Percentiles rank a stretch among this genome's conserved stretches.
These are phyloP conservation scores for Sporothrix pallida DNA, from an alignment of 2,329 filamentous ascomycete genomes.

Conservation along the genomic window DNA sequence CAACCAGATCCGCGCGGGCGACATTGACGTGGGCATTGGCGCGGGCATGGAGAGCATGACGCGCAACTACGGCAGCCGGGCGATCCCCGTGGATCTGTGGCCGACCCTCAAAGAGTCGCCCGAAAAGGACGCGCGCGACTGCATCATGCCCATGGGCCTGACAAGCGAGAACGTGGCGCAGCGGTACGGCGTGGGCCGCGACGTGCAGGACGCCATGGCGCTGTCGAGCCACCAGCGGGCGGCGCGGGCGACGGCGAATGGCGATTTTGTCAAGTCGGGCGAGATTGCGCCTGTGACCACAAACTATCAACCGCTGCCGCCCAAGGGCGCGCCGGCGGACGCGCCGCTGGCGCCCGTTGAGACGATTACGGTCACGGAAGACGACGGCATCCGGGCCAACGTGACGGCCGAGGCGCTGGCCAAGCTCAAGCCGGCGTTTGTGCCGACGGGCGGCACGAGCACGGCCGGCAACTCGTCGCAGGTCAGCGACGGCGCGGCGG, in stretches of 20 bases:
- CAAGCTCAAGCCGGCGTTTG: slow-evolving; percentile 86
- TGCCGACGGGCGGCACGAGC: slow-evolving; percentile 67
- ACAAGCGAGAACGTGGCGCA: slow-evolving; percentile 87
- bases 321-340: slow-evolving; percentile 61
- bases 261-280: slow-evolving; percentile 73
- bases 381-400: slow-evolving; percentile 80
- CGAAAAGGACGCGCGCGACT: slow-evolving; percentile 76
- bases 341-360: slow-evolving; percentile 51
- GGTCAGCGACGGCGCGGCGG: slow-evolving; percentile 86
- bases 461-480: slow-evolving; percentile 86
- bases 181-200: slow-evolving; percentile 73
- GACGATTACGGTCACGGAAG: slow-evolving; percentile 70
- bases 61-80: slow-evolving; percentile 80
- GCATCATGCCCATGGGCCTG: slow-evolving; percentile 92
- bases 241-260: slow-evolving; percentile 68
- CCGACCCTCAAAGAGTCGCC: slow-evolving; percentile 68
- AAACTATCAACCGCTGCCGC: slow-evolving; percentile 67
- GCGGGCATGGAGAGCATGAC: slow-evolving; percentile 98
- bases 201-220: slow-evolving; percentile 84
- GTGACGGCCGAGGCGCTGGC: slow-evolving; percentile 73
- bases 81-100: slow-evolving; percentile 86
- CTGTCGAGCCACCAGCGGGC: slow-evolving; percentile 76
- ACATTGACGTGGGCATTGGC: slow-evolving; percentile 75
- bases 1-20: slow-evolving; percentile 74
- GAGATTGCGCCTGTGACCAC: slow-evolving; percentile 85